These are phyloP conservation scores for Skeletonema potamos DNA, from an alignment of 108 stramenopile genomes.

Conservation along the genomic window DNA sequence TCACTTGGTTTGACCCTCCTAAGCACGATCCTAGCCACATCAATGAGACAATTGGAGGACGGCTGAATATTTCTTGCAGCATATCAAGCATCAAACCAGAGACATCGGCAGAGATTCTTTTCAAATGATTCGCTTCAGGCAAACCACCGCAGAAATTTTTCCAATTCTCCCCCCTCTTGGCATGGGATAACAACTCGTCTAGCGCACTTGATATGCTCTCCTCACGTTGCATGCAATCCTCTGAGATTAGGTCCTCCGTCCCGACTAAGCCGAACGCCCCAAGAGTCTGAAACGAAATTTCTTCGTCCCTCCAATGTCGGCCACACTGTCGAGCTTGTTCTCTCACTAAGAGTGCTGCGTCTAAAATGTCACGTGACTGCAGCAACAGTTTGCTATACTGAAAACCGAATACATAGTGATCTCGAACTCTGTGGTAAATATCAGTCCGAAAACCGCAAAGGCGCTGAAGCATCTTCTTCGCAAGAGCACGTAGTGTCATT, in stretches of 20 bases:
- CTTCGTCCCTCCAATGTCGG: slow-evolving; percentile 45
- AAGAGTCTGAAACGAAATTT: slow-evolving; percentile 46
- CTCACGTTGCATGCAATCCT: slow-evolving; percentile 48
- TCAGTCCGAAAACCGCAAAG: slow-evolving; percentile 67
- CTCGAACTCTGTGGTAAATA: slow-evolving; percentile 66
- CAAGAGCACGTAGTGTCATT: slow-evolving; percentile 34
- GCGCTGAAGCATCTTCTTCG: slow-evolving; percentile 60
- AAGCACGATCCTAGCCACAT: slow-evolving; percentile 71
- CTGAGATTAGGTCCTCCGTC: slow-evolving; percentile 67
- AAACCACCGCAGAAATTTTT: slow-evolving; percentile 67
- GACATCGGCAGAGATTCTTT: not conserved
- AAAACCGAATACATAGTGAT: slow-evolving; percentile 71
- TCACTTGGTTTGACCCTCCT: slow-evolving; percentile 58
- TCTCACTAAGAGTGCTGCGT: slow-evolving; percentile 48
- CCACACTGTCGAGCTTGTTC: slow-evolving; percentile 67
- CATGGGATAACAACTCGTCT: slow-evolving; percentile 55
- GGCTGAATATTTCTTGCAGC: slow-evolving; percentile 32
- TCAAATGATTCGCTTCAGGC: slow-evolving; percentile 33
- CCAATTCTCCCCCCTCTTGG: slow-evolving; percentile 56
- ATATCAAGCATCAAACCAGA: slow-evolving; percentile 1
- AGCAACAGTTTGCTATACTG: slow-evolving; percentile 52
- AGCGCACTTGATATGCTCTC: slow-evolving; percentile 46
- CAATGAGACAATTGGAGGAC: slow-evolving; percentile 54
- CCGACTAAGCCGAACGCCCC: slow-evolving; percentile 62
- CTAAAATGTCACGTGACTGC: slow-evolving; percentile 34